Base-by-base conservation (phyloP, 805 yeast species). In the Barnettozyma populi region DNA sequence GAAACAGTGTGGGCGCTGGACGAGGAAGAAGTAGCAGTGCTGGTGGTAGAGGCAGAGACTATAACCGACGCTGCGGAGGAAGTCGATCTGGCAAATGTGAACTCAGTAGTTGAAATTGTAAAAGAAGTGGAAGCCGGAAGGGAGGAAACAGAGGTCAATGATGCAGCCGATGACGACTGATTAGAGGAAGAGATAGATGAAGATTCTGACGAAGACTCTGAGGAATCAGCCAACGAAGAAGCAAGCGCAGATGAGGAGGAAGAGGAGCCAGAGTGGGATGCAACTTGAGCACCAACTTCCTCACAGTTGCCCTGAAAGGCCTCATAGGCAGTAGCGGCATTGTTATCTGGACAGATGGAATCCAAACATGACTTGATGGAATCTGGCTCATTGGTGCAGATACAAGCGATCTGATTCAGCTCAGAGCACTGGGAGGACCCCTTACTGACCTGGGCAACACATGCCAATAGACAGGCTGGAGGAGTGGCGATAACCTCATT, bases 401-500 rank as follows among this genome's bases (percentile, higher is more conserved):
- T 68, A 73, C 96, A 89, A 38, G 69, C 59, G 55, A 87, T 71
- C 61, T 85, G 80, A 65, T 77, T 78, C 65, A 88, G 65, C 48
- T 81, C 71, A 50, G 70, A 56, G 68, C 94, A 86, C 41, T 70
- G 51, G 37, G 78, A 67, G 14, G 81, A 74, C 6, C 57, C 52
- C 64, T 76, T 76, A 52, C 76, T 72, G 47, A 85, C 90, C 60
- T 79, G 75, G 48, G 88, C 76, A 50, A 86, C 92, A 78, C 96
- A 89, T 36, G 96, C 95, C 65, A 90, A 74, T 56, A 90, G 70
- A 74, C 96, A 90, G 35, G 97, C 96, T 51, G 97, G 96, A 44
- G 96, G 94, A 47, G 92, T 74, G 46, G 86, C 77, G 27, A 75
- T 74, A 39, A 48, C 63, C 37, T 51, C 36, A 20, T 41, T 23